Evolutionary conservation across 352 stramenopile species (phyloP), one percentile per base, ranked within the genome.

Genomic region (Globisporangium acanthophoron): DNA sequence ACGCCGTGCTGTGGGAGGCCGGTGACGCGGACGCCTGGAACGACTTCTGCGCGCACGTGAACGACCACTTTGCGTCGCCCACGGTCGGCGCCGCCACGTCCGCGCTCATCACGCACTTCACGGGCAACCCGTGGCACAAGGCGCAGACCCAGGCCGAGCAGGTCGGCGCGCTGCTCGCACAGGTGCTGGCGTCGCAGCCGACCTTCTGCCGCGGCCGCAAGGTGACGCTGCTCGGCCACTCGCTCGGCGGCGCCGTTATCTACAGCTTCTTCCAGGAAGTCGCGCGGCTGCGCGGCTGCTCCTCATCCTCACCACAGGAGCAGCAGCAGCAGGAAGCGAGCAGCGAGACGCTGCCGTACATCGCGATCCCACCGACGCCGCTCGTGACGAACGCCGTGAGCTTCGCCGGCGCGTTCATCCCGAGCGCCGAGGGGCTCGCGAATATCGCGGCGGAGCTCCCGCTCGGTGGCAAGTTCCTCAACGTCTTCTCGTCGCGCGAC

Each of bases 101-200:
- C n/a, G 62, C 72, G 18, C 70, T 92, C 58, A 59, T 90, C 40
- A 73, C 77, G 35, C 85, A 94, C 52, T 90, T 94, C 53, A 76
- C 79, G 35, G 80, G 71, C 18, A 94, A 94, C 37, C 85, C 85
- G 56, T 94, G 85, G 85, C 84, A 92, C 62, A 90, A 77, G 45
- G 85, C 85, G 18, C 80, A 94, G 59, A 77, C 78, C 39, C 90
- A 94, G 60, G 85, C 85, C 31, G 67, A 87, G 46, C 79, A 92
- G 54, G 81, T 94, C 18, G 85, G 85, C 13, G 70, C 81, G 20
- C 51, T 91, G 47, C 74, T 94, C 4, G 82, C 85, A 0, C 82
- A 85, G 1, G 70, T 94, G 37, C 67, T 92, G 40, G 73, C 74
- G 13, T 63, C 74, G 5, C 58, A 70, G 21, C 85, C 82, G 5